These are phyloP conservation scores for Lentinula novae-zelandiae DNA, from an alignment of 1,284 basidiomycete genomes.

Conservation along the genomic window DNA sequence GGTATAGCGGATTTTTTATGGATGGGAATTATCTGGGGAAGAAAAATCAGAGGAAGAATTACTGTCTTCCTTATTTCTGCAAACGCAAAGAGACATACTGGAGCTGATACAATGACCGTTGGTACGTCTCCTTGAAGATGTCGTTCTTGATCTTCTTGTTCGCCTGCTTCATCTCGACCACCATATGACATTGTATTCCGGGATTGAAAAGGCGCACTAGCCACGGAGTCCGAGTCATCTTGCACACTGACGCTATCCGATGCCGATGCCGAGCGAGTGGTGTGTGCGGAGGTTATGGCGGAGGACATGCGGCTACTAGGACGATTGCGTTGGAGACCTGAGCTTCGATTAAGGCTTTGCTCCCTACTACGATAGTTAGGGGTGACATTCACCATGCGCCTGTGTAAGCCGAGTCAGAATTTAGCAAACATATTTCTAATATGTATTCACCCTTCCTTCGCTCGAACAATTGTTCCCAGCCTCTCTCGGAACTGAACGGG, in stretches of 20 bases:
- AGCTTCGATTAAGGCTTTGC: background rate
- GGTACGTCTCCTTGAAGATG: background rate
- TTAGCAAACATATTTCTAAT: background rate
- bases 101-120: background rate
- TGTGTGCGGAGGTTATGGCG: background rate
- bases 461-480: constrained; percentile 11
- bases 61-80: background rate
- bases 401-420: background rate
- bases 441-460: constrained; percentile 10
- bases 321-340: background rate
- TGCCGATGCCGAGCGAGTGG: background rate
- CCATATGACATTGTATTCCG: background rate
- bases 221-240: background rate
- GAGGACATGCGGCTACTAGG: background rate
- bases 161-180: background rate
- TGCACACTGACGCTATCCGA: background rate
- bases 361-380: constrained; percentile 1
- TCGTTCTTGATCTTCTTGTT: background rate
- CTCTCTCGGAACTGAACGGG: constrained; percentile 10
- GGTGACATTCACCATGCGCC: constrained; percentile 13
- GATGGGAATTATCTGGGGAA: background rate
- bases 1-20: background rate
- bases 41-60: background rate
- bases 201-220: background rate
- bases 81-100: background rate